Base-by-base conservation (phyloP, 2,329 filamentous ascomycete species). In the Colletotrichum lindemuthianum region DNA sequence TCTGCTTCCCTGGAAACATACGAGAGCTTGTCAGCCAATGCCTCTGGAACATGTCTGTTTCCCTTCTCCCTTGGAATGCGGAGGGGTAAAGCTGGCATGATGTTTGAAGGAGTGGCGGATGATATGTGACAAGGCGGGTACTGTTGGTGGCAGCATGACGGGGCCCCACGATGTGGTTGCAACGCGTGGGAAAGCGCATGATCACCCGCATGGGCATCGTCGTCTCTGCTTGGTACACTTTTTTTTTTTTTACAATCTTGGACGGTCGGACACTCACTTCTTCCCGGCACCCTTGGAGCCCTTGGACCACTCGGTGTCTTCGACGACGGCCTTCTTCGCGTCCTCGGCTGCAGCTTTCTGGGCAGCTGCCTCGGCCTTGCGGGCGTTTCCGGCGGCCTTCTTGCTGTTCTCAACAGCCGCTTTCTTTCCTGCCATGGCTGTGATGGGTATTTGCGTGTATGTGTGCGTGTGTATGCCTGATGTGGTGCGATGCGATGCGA, bases 341-440 rank as follows among this genome's bases (percentile, higher is more conserved):
- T 92, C 86, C 65, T 90, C 89, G 3, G 78, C 88, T 0, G 92
- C 92, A 64, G 89, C 85, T 80, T 98, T 98, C 60, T 86, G 80
- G 8, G 92, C 91, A 1, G 93, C 95, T 3, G 88, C 90, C 52
- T 97, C 93, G 68, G 93, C 93, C 84, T 99, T 98, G 80, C 93
- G 87, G 68, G 94, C 93, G 78, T 97, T 93, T 69, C 95, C 96
- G 8, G 90, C 88, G 3, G 81, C 93, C 83, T 98, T 98, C 81
- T 97, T 98, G 77, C 85, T 90, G 80, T 91, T 93, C 68, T 96
- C 93, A 58, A 82, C 86, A 58, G 83, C 86, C 54, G 59, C 63
- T 78, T 92, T 94, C 79, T 92, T 92, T 71, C 85, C 86, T 34
- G 84, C 90, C 91, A 94, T 94, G 24, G 24, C 24, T 24, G 24